Conservation (phyloP, 2,329 filamentous ascomycete species). For the Trichoderma sp. region DNA sequence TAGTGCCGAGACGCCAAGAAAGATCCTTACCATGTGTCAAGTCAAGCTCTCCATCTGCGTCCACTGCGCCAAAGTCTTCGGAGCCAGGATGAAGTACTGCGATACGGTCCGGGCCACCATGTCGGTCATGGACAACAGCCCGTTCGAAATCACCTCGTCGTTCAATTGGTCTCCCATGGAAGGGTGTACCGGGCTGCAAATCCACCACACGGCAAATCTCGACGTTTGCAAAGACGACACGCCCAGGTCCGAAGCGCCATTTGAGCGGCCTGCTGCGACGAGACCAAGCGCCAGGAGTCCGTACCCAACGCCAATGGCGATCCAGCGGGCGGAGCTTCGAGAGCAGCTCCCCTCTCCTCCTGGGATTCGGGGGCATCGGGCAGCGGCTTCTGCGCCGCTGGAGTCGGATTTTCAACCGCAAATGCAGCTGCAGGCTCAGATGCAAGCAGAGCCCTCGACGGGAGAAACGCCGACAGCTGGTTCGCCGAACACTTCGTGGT, state of each 20-base stretch:
- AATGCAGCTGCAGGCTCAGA: conserved; percentile 11
- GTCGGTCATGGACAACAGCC: neutral
- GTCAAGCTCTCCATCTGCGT: conserved; percentile 22
- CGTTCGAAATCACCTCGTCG: conserved; percentile 20
- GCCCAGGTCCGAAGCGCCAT: neutral
- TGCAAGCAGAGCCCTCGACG: neutral
- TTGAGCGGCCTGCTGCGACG: conserved; percentile 1
- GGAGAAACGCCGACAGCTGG: conserved; percentile 1
- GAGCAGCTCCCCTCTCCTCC: conserved; percentile 6
- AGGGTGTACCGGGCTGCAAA: conserved; percentile 20
- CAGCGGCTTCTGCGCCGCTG: neutral
- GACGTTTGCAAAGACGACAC: conserved; percentile 16
- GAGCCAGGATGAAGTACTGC: conserved; percentile 22
- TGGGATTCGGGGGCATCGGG: neutral
- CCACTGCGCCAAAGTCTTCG: conserved; percentile 20
- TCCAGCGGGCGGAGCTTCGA: conserved; percentile 16
- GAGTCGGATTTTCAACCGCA: neutral
- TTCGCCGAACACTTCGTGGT: conserved; percentile 19
- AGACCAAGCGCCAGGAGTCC: conserved; percentile 8
- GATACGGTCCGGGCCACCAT: conserved; percentile 6
- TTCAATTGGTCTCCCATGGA: conserved; percentile 26
- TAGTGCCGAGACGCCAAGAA: neutral
- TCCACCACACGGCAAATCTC: conserved; percentile 12
- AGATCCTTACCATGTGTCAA: conserved; percentile 16
- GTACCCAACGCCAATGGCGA: conserved; percentile 17